Evolutionary conservation across 2,329 filamentous ascomycete species (phyloP).

Genomic region (Cladosporium sphaerospermum): DNA sequence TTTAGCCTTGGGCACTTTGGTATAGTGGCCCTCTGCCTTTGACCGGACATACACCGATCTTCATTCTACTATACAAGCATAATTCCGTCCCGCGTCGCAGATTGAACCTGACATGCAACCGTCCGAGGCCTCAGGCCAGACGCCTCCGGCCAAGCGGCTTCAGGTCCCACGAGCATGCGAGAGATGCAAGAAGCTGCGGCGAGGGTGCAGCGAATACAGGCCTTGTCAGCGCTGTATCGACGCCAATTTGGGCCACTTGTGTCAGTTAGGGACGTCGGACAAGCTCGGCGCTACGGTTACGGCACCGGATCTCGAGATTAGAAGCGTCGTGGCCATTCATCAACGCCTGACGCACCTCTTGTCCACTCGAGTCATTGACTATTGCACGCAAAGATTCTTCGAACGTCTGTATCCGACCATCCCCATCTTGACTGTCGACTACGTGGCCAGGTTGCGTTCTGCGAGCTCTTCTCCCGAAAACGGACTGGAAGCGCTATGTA

Average conservation of each 20-base stretch:
- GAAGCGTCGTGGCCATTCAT: neutral
- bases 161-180: slow-evolving; percentile 7
- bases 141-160: neutral
- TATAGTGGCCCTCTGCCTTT: too few species aligned
- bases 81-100: too few species aligned
- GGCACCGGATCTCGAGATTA: too few species aligned
- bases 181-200: slow-evolving; percentile 6
- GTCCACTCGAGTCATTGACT: neutral
- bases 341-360: neutral
- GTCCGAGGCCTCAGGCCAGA: too few species aligned
- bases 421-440: slow-evolving; percentile 3
- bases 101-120: too few species aligned
- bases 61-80: too few species aligned
- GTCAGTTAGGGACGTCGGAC: neutral
- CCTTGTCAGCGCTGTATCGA: slow-evolving; percentile 4
- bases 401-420: slow-evolving; percentile 4
- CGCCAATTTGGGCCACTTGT: neutral
- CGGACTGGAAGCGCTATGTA: neutral
- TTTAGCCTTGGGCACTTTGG: too few species aligned
- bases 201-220: slow-evolving; percentile 8
- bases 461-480: neutral
- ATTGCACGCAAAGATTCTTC: slow-evolving; percentile 6
- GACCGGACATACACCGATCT: too few species aligned
- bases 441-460: neutral
- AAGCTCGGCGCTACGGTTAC: too few species aligned